Conservation (phyloP, 2,329 filamentous ascomycete species). For the Aspergillus hortae region DNA sequence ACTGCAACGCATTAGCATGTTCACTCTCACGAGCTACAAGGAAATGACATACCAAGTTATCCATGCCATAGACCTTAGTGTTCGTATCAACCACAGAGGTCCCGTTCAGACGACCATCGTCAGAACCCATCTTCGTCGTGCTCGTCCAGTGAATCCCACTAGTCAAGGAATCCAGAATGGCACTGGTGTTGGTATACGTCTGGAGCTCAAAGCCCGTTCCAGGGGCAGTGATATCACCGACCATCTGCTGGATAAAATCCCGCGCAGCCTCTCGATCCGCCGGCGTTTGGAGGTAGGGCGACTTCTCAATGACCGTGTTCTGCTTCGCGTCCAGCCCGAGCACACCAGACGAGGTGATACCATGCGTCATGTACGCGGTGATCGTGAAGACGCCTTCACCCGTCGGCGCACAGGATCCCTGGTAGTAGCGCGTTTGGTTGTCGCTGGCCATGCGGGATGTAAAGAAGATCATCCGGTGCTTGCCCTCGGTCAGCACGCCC, state of each 20-base stretch:
- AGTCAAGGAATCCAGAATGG: conserved; percentile 35
- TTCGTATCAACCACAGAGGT: conserved; percentile 16
- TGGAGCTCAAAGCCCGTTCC: conserved; percentile 20
- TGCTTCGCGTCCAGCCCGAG: conserved; percentile 21
- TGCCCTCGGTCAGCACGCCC: conserved; percentile 20
- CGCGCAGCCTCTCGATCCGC: conserved; percentile 20
- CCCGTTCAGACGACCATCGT: conserved; percentile 15
- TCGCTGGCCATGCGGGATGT: conserved; percentile 22
- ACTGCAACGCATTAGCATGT: conserved; percentile 39
- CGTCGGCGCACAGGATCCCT: conserved; percentile 12
- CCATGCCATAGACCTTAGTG: conserved; percentile 13
- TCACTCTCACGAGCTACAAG: background rate
- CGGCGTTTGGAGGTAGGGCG: conserved; percentile 22
- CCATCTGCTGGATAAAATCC: conserved; percentile 18
- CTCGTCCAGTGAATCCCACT: conserved; percentile 11
- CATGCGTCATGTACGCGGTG: conserved; percentile 26
- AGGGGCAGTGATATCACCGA: conserved; percentile 17
- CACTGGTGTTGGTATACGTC: conserved; percentile 20
- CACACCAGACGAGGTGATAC: conserved; percentile 23
- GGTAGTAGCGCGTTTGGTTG: conserved; percentile 24
- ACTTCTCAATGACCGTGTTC: conserved; percentile 23
- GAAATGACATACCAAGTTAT: conserved; percentile 45
- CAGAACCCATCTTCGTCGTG: conserved; percentile 17
- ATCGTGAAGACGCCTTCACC: conserved; percentile 17
- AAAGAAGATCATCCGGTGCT: conserved; percentile 26